A percentile compares a stretch with the other conserved stretches of the same genome.
Conservation (phyloP, 2,329 filamentous ascomycete genomes). For the Colletotrichum sp. region DNA sequence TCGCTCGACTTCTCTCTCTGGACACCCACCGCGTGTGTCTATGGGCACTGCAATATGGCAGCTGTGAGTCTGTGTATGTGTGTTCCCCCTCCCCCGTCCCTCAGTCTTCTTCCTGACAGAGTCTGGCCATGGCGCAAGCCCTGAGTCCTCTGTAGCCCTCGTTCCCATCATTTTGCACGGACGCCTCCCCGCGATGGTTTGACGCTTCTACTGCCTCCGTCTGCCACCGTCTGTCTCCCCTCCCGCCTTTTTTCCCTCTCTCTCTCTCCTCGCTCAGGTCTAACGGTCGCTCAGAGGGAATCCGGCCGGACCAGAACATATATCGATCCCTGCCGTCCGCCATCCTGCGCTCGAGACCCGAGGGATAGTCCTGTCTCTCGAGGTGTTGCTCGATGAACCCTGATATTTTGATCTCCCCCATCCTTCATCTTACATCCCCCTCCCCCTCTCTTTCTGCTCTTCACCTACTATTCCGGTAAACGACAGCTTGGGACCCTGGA, state of each 20-base stretch:
- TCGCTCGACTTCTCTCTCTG: neutral
- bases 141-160: neutral
- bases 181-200: conserved; percentile 21
- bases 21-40: neutral
- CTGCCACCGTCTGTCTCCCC: conserved; percentile 11
- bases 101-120: neutral
- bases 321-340: conserved; percentile 9
- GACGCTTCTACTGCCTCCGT: conserved; percentile 11
- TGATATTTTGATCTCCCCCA: neutral
- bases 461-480: neutral
- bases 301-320: conserved; percentile 1
- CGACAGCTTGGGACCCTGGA: neutral
- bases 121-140: conserved; percentile 10
- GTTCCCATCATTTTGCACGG: conserved; percentile 17
- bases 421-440: neutral
- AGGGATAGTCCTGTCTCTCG: neutral
- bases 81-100: neutral
- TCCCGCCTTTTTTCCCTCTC: conserved; percentile 6
- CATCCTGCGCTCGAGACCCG: neutral
- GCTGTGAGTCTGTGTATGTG: neutral
- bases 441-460: neutral
- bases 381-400: conserved; percentile 5
- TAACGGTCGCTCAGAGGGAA: conserved; percentile 6
- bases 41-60: neutral
- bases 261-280: neutral